Evolutionary conservation across 176 grass and related monocot genomes (phyloP).

Genomic region (Phoenix dactylifera): DNA sequence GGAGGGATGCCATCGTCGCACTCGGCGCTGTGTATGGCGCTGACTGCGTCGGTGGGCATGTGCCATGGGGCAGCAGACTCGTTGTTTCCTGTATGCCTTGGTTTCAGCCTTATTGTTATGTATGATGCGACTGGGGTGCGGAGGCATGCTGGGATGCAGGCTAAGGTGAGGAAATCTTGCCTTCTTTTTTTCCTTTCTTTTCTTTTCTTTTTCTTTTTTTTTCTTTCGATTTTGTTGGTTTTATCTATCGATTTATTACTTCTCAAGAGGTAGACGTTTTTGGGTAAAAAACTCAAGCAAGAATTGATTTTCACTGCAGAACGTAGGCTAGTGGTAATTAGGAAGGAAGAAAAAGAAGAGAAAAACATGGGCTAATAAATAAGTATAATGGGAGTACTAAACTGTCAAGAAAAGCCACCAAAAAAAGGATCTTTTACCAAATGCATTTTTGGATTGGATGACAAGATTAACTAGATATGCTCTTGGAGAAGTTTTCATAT

Average conservation of each 20-base stretch:
- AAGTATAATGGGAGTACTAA: too few relatives aligned
- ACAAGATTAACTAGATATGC: too few relatives aligned
- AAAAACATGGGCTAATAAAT: too few relatives aligned
- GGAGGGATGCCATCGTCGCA: slow-evolving; percentile 98
- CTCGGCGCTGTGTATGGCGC: slow-evolving; percentile 80
- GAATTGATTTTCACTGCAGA: too few relatives aligned
- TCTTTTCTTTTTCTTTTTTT: not conserved
- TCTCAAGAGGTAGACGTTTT: too few relatives aligned
- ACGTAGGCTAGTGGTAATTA: too few relatives aligned
- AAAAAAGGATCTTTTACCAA: too few relatives aligned
- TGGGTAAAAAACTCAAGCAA: too few relatives aligned
- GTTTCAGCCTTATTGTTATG: slow-evolving; percentile 90
- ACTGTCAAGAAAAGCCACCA: too few relatives aligned
- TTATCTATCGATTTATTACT: not conserved
- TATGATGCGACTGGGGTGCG: slow-evolving; percentile 91
- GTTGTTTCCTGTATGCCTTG: slow-evolving; percentile 87
- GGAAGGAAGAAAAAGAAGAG: too few relatives aligned
- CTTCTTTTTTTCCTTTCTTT: not conserved
- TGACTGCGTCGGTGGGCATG: slow-evolving; percentile 79
- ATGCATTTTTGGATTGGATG: too few relatives aligned
- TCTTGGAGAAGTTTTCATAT: too few relatives aligned
- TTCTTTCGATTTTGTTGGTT: not conserved
- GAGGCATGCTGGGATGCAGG: slow-evolving; percentile 95
- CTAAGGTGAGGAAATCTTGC: slow-evolving; percentile 47
- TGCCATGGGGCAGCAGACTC: slow-evolving; percentile 81